phyloP scores from a whole-genome alignment of 805 yeast species.

The Nematodospora valgi region DNA sequence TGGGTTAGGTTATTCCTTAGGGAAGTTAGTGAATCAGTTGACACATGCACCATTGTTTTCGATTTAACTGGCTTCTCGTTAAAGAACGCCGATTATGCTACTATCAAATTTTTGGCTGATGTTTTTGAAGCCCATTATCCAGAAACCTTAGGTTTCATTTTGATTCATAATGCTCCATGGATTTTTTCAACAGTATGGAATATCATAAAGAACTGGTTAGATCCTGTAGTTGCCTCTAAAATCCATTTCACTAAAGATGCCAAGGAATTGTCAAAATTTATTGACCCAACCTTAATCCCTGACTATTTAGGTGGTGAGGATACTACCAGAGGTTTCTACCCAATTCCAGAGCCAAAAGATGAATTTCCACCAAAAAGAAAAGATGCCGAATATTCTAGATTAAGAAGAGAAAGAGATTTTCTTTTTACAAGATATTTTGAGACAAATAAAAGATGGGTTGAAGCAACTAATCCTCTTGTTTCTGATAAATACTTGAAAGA shows the following conservation, averaged over 20 bases:
- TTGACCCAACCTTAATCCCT: constrained; percentile 62
- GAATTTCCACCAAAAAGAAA: constrained; percentile 24
- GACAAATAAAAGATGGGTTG: constrained; percentile 78
- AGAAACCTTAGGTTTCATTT: constrained; percentile 79
- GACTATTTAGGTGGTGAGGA: constrained; percentile 73
- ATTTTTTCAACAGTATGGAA: constrained; percentile 93
- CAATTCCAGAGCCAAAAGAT: constrained; percentile 53
- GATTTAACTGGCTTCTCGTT: constrained; percentile 84
- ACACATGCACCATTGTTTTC: constrained; percentile 64
- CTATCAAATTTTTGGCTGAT: constrained; percentile 84
- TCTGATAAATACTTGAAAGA: constrained; percentile 49
- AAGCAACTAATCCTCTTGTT: constrained; percentile 49
- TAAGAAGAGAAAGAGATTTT: constrained; percentile 51
- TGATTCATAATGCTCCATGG: constrained; percentile 97
- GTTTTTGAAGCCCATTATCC: constrained; percentile 97
- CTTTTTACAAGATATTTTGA: constrained; percentile 54
- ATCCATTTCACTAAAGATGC: constrained; percentile 74
- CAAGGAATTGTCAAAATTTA: constrained; percentile 63
- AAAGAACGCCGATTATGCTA: constrained; percentile 88
- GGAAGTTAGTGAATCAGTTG: constrained; percentile 61
- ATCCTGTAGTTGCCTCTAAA: constrained; percentile 93
- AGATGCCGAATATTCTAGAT: constrained; percentile 38
- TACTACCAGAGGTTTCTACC: constrained; percentile 58
- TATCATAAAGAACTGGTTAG: constrained; percentile 88
- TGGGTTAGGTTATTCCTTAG: constrained; percentile 67